Conservation (phyloP, 202 grass and related monocot species). For the Dendrocalamus latiflorus region DNA sequence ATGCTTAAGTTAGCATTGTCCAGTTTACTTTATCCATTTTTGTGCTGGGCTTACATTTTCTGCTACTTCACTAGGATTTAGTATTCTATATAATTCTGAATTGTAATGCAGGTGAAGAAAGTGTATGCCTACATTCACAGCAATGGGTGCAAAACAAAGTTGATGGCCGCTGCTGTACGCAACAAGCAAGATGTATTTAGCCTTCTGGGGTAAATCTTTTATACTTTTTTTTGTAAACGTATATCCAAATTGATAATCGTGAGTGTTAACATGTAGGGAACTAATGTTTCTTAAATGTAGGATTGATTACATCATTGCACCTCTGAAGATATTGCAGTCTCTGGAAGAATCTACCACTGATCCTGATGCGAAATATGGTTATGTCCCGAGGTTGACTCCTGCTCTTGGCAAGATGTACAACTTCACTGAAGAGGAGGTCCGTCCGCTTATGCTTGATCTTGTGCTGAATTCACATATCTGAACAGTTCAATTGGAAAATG, state of each 20-base stretch:
- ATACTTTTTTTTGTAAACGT: slow-evolving; percentile 3
- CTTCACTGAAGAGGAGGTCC: slow-evolving; percentile 80
- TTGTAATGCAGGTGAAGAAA: slow-evolving; percentile 64
- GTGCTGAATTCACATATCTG: not conserved
- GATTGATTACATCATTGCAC: slow-evolving; percentile 92
- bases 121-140: slow-evolving; percentile 91
- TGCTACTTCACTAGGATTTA: not conserved
- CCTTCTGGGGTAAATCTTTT: slow-evolving; percentile 65
- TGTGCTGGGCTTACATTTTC: not conserved
- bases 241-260: not conserved
- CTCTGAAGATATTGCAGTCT: slow-evolving; percentile 84
- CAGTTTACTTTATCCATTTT: not conserved
- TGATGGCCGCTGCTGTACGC: slow-evolving; percentile 85
- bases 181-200: slow-evolving; percentile 94
- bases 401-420: slow-evolving; percentile 58
- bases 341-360: slow-evolving; percentile 70
- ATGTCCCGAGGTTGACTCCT: slow-evolving; percentile 64
- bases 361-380: slow-evolving; percentile 82
- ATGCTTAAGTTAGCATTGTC: not conserved
- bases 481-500: not conserved
- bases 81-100: slow-evolving; percentile 18
- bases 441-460: not conserved
- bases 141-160: slow-evolving; percentile 71
- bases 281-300: slow-evolving; percentile 45
- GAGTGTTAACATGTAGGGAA: not conserved